phyloP scores from a whole-genome alignment of 495 filamentous ascomycete species.

The Physcia stellaris region DNA sequence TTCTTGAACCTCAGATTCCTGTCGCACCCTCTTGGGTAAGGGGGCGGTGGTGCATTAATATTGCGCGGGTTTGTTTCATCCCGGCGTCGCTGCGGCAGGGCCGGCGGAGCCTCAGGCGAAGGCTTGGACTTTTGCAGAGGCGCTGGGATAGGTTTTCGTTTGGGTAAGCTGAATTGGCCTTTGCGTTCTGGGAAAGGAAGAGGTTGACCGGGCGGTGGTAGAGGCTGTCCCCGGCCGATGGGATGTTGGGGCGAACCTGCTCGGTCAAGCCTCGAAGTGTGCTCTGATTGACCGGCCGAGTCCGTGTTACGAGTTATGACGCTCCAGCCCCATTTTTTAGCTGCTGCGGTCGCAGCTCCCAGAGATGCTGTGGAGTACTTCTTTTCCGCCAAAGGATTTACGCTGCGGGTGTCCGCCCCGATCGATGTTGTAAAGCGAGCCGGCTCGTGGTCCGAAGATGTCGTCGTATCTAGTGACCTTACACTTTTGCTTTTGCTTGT shows the following conservation, averaged over 20 bases:
- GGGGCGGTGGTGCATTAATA: slow-evolving; percentile 20
- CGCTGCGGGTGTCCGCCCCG: not conserved
- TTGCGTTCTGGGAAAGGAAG: slow-evolving; percentile 63
- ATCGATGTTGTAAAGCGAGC: not conserved
- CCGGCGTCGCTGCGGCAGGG: slow-evolving; percentile 19
- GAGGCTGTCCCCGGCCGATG: slow-evolving; percentile 52
- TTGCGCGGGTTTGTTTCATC: slow-evolving; percentile 17
- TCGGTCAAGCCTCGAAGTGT: slow-evolving; percentile 24
- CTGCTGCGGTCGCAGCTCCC: slow-evolving; percentile 58
- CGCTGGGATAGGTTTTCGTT: slow-evolving; percentile 40
- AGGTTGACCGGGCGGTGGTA: slow-evolving; percentile 42
- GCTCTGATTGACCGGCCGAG: slow-evolving; percentile 18
- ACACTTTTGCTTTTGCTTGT: too few relatives aligned
- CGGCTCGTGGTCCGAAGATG: too few relatives aligned
- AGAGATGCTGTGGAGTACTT: slow-evolving; percentile 37
- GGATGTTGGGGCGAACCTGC: slow-evolving; percentile 47
- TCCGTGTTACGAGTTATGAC: slow-evolving; percentile 49
- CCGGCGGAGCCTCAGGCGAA: slow-evolving; percentile 32
- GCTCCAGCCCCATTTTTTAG: slow-evolving; percentile 74
- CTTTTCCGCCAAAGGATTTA: not conserved
- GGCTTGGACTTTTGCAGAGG: slow-evolving; percentile 48
- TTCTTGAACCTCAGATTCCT: slow-evolving; percentile 17
- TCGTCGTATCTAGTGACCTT: too few relatives aligned
- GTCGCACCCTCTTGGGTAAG: slow-evolving; percentile 25
- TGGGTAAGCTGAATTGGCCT: too few relatives aligned